phyloP scores from a whole-genome alignment of 768 basidiomycete genomes.

The Multifurca ochricompacta region DNA sequence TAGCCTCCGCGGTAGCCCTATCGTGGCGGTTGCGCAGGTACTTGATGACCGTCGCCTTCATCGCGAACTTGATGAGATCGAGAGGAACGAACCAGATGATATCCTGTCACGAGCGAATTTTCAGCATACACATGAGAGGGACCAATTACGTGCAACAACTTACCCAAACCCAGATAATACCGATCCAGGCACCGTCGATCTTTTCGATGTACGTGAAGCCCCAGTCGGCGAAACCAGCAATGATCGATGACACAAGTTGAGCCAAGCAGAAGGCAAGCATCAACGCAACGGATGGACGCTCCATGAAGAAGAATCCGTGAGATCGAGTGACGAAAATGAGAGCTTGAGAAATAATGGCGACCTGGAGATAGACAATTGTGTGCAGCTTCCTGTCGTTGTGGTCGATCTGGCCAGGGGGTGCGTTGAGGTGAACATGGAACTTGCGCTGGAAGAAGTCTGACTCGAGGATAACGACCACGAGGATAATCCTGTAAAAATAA shows the following conservation, averaged over 20 bases:
- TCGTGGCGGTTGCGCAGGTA: slow-evolving; percentile 60
- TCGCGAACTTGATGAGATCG: slow-evolving; percentile 92
- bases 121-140: not conserved
- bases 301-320: slow-evolving; percentile 95
- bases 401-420: slow-evolving; percentile 24
- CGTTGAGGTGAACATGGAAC: slow-evolving; percentile 61
- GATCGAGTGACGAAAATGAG: slow-evolving; percentile 95
- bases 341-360: slow-evolving; percentile 98
- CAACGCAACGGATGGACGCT: slow-evolving; percentile 84
- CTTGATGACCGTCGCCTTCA: slow-evolving; percentile 92
- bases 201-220: slow-evolving; percentile 79
- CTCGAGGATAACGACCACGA: slow-evolving; percentile 79
- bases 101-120: slow-evolving; percentile 55
- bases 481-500: slow-evolving; percentile 45
- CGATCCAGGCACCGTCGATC: slow-evolving; percentile 92
- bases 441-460: slow-evolving; percentile 85
- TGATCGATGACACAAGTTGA: slow-evolving; percentile 92
- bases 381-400: slow-evolving; percentile 72
- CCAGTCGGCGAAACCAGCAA: slow-evolving; percentile 90
- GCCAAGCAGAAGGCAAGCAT: slow-evolving; percentile 88
- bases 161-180: slow-evolving; percentile 96
- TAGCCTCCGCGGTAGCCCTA: slow-evolving; percentile 29
- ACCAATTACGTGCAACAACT: slow-evolving; percentile 22
- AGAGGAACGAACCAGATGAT: slow-evolving; percentile 94
- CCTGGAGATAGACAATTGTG: slow-evolving; percentile 90